These are phyloP conservation scores for Jasminum sambac DNA, from an alignment of 257 asterid genomes.

Conservation along the genomic window DNA sequence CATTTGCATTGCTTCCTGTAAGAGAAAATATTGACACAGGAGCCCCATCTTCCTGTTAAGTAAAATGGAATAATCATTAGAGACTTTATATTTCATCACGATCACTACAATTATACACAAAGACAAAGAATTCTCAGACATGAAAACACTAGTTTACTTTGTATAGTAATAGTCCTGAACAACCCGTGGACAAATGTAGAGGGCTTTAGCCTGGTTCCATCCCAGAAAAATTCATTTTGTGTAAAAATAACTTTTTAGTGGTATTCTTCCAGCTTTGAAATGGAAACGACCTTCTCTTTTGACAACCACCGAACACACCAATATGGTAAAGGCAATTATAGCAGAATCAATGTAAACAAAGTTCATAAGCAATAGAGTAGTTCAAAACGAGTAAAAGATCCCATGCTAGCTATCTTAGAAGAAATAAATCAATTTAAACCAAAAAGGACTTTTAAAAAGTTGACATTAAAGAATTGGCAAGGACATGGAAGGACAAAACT, in stretches of 20 bases:
- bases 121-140: conserved; percentile 11
- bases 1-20: conserved; percentile 78
- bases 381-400: neutral
- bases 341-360: neutral
- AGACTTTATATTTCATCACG: conserved; percentile 16
- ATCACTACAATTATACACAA: neutral
- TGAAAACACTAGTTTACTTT: conserved; percentile 8
- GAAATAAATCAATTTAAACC: neutral
- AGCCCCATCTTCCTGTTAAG: conserved; percentile 85
- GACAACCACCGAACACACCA: too few species aligned
- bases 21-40: conserved; percentile 95
- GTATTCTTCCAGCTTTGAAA: too few species aligned
- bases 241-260: too few species aligned
- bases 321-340: conserved; percentile 9
- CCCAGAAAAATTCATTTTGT: too few species aligned
- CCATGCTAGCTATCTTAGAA: neutral
- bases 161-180: conserved; percentile 18
- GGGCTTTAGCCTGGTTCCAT: too few species aligned
- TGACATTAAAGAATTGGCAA: neutral
- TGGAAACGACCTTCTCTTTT: too few species aligned
- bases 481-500: neutral
- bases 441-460: neutral
- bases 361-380: neutral
- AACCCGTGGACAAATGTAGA: neutral
- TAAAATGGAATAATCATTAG: conserved; percentile 21